Evolutionary conservation across 192 early-diverging fungal genomes (phyloP).

Genomic region (Paraglomus brasilianum): DNA sequence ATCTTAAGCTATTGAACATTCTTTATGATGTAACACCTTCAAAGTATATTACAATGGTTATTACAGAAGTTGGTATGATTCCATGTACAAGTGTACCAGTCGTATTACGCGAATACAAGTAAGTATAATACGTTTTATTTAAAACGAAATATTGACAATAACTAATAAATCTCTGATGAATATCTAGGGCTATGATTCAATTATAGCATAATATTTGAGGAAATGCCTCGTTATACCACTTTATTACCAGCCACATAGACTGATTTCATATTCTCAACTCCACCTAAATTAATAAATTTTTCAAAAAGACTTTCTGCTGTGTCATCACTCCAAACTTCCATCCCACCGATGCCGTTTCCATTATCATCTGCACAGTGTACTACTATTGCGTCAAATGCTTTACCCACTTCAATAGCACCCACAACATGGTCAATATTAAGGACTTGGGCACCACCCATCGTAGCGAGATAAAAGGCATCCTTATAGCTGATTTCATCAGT

Average conservation of each 20-base stretch:
- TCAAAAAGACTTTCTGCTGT: no score
- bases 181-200: no score
- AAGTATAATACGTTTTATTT: no score
- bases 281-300: no score
- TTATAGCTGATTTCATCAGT: conserved; percentile 31
- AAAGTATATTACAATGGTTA: conserved; percentile 84
- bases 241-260: no score
- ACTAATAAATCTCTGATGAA: no score
- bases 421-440: conserved; percentile 58
- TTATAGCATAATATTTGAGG: no score
- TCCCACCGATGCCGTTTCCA: background rate
- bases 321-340: no score
- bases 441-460: conserved; percentile 72
- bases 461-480: conserved; percentile 74
- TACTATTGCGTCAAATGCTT: conserved; percentile 82
- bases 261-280: no score
- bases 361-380: conserved; percentile 54
- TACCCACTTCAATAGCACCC: conserved; percentile 68
- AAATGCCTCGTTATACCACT: no score
- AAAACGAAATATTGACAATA: no score
- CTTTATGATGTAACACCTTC: conserved; percentile 95
- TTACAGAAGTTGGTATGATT: conserved; percentile 91
- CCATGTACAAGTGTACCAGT: conserved; percentile 86
- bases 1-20: conserved; percentile 84
- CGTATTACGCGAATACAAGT: conserved; percentile 33